Conservation (phyloP, 2,329 filamentous ascomycete genomes). For the Phyllosticta citrichinensis region DNA sequence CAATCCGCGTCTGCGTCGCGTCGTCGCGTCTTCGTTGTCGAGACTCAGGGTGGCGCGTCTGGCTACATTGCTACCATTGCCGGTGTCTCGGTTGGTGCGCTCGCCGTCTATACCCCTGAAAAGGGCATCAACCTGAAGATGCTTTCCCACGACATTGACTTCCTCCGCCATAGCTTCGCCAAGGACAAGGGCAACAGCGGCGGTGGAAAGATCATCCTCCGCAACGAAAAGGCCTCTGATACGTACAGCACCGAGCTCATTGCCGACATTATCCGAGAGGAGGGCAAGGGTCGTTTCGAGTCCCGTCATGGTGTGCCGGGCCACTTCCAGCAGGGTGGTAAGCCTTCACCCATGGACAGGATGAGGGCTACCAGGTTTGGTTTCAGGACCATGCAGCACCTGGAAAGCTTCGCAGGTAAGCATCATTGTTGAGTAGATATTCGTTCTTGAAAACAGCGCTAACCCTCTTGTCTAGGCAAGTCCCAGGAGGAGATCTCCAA, state of each 20-base stretch:
- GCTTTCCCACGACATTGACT: conserved; percentile 80
- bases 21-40: conserved; percentile 90
- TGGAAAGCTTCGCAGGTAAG: conserved; percentile 60
- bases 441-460: neutral
- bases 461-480: conserved; percentile 29
- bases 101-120: conserved; percentile 92
- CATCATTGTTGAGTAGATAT: neutral
- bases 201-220: conserved; percentile 87
- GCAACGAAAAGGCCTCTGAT: conserved; percentile 85
- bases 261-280: conserved; percentile 89
- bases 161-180: conserved; percentile 75
- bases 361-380: conserved; percentile 84
- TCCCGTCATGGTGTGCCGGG: conserved; percentile 74
- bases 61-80: conserved; percentile 89
- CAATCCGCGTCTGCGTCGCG: conserved; percentile 92
- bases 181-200: conserved; percentile 80
- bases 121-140: conserved; percentile 91
- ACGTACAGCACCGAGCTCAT: conserved; percentile 91
- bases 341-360: conserved; percentile 91
- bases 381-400: conserved; percentile 86
- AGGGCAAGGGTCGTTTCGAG: conserved; percentile 86
- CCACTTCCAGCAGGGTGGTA: conserved; percentile 89
- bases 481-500: conserved; percentile 57
- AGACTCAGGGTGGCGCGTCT: conserved; percentile 90
- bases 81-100: conserved; percentile 81